Evolutionary conservation across 208 protist species (phyloP).

Genomic region (Phytomonas francai): DNA sequence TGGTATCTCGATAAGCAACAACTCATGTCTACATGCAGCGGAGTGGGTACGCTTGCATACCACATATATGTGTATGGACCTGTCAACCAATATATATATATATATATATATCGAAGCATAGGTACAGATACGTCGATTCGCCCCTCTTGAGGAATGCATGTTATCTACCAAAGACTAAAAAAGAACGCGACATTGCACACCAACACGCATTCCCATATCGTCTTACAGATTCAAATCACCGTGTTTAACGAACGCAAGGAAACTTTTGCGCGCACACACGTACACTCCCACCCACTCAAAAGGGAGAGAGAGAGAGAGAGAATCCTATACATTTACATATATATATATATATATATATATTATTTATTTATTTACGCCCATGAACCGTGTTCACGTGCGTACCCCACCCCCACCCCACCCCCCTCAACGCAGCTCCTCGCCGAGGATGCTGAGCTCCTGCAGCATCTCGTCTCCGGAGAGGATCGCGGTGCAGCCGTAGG

Average conservation of each 20-base stretch:
- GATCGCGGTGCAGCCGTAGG: conserved; percentile 81
- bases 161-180: not conserved
- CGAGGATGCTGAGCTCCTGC: conserved; percentile 52
- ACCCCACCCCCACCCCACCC: too few species aligned
- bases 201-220: not conserved
- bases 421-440: conserved; percentile 14
- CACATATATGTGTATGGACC: conserved; percentile 17
- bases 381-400: not conserved
- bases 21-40: too few species aligned
- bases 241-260: too few species aligned
- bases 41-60: not conserved
- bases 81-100: conserved; percentile 2
- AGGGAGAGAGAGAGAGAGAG: too few species aligned
- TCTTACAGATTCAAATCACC: too few species aligned
- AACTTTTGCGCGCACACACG: conserved; percentile 1
- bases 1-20: too few species aligned
- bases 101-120: not conserved
- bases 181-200: conserved; percentile 7
- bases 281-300: conserved; percentile 8
- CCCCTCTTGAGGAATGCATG: not conserved
- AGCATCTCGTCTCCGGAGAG: conserved; percentile 75
- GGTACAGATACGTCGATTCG: conserved; percentile 6
- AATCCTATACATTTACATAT: too few species aligned
- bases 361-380: not conserved
- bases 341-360: not conserved